A percentile compares a stretch with the other conserved stretches of the same genome.
These are phyloP conservation scores for Sphaerostilbella broomeana DNA, from an alignment of 2,329 filamentous ascomycete genomes.

Conservation along the genomic window DNA sequence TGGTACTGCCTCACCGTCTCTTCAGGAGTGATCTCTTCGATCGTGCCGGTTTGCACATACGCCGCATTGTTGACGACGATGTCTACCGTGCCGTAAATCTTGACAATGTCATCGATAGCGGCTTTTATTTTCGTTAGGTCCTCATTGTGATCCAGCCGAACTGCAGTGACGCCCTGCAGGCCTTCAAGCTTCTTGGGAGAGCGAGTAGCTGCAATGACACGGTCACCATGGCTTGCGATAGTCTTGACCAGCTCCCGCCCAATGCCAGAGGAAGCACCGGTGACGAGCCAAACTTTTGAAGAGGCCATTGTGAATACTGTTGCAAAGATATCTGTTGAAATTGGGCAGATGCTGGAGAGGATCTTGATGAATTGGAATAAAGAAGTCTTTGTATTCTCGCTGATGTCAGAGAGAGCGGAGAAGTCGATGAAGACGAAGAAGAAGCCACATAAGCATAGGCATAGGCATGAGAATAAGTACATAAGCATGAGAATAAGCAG, in stretches of 20 bases:
- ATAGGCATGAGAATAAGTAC: too few species aligned
- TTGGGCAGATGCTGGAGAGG: too few species aligned
- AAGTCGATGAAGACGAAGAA: too few species aligned
- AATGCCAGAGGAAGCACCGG: conserved; percentile 8
- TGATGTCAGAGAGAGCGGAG: too few species aligned
- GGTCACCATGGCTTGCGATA: conserved; percentile 7
- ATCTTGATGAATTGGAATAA: too few species aligned
- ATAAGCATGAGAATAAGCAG: too few species aligned
- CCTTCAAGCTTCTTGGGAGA: neutral
- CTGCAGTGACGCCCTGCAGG: neutral
- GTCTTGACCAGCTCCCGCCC: conserved; percentile 4
- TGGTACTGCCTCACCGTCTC: conserved; percentile 6
- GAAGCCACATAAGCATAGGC: too few species aligned
- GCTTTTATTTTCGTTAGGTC: conserved; percentile 6
- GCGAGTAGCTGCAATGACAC: conserved; percentile 8
- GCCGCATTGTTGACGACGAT: conserved; percentile 9
- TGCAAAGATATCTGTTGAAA: too few species aligned
- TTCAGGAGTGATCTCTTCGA: conserved; percentile 7
- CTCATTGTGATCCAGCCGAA: conserved; percentile 9
- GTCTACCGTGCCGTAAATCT: conserved; percentile 1
- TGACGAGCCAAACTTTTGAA: conserved; percentile 10
- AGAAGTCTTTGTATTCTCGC: too few species aligned
- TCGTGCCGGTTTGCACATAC: conserved; percentile 8
- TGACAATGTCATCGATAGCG: conserved; percentile 3
- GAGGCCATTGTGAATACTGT: conserved; percentile 8